Percentiles rank a stretch among this genome's conserved stretches.
phyloP scores from a whole-genome alignment of 441 rosid species.

The Pelargonium cotyledonis region DNA sequence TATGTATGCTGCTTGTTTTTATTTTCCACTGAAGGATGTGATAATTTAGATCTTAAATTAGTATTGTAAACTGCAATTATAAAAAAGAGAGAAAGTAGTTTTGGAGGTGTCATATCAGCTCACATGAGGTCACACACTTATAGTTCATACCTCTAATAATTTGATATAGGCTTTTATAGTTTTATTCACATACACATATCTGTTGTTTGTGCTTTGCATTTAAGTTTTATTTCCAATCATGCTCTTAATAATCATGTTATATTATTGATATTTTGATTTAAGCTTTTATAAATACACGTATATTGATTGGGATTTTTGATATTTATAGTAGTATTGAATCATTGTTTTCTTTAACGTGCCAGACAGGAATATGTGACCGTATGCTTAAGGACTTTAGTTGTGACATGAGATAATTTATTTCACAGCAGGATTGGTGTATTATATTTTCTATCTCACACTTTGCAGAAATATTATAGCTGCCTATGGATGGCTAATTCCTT shows the following conservation, averaged over 20 bases:
- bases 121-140: background rate
- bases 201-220: background rate
- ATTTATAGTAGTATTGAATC: background rate
- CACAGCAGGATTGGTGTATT: background rate
- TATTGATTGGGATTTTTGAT: background rate
- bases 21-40: background rate
- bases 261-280: background rate
- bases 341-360: background rate
- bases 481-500: background rate
- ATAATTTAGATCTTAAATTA: background rate
- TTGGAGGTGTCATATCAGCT: background rate
- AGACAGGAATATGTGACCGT: background rate
- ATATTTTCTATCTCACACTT: background rate
- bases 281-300: background rate
- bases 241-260: background rate
- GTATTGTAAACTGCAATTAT: background rate
- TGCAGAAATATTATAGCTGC: background rate
- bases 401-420: background rate
- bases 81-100: background rate
- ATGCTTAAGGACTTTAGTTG: background rate
- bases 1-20: background rate
- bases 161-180: background rate
- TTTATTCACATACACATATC: background rate
- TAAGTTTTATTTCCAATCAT: background rate
- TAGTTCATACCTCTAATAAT: background rate